Evolutionary conservation across 352 stramenopile species (phyloP), one percentile per base, ranked within the genome.

Genomic region (Thraustochytrium sp.): DNA sequence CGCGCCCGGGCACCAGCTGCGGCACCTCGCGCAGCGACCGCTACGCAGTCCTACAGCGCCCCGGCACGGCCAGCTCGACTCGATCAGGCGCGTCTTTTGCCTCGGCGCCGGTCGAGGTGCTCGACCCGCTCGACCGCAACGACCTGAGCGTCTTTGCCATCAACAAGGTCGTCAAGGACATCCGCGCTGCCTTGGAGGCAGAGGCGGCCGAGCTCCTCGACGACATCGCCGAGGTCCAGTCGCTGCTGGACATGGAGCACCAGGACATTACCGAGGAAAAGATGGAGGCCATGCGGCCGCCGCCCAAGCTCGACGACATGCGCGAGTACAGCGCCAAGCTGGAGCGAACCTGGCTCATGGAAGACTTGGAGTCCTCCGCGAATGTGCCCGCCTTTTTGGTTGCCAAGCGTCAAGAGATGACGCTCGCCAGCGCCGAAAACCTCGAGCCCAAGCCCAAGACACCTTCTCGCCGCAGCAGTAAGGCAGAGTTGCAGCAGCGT

Each of bases 281-380:
- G 51, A 21, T 29, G n/a, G 68, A 80, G n/a, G 68, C 68, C 0
- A 13, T 80, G 23, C 8, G 26, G 49, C n/a, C 68, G 1, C 68
- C 68, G n/a, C 68, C 68, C 23, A 3, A 42, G 18, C 46, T 80
- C 5, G 44, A 63, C 16, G 68, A 80, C n/a, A 80, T 80, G 68
- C 68, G 68, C 31, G 68, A 80, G 44, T 80, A 80, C 46, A 80
- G 31, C n/a, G 68, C 68, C n/a, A 80, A 80, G 68, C 53, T 80
- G 26, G 68, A 80, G 37, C 26, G 38, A 16, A 80, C 68, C 16
- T 80, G 68, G 68, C 68, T 80, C 2, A 29, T 80, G 26, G 68
- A 80, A 34, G 68, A 80, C 31, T 51, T 80, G 31, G 31, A 61
- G 68, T 62, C 65, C 42, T 77, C 42, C 29, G 18, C 42, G 46